Evolutionary conservation across 2,329 filamentous ascomycete genomes (phyloP), one percentile per base, ranked within the genome.

Genomic region (Aspergillus pseudoglaucus): DNA sequence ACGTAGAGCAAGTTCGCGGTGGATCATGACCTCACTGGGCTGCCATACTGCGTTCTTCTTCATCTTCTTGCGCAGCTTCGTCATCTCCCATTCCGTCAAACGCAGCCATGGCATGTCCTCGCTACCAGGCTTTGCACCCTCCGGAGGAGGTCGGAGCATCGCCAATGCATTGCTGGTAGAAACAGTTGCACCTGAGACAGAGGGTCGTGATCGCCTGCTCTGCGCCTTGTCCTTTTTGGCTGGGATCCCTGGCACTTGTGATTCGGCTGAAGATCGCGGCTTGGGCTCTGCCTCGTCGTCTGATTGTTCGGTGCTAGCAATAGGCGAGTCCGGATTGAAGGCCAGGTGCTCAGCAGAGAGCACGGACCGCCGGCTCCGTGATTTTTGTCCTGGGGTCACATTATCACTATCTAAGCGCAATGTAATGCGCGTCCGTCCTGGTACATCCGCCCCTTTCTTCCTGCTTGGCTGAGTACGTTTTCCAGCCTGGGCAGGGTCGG

Each of bases 11-110:
- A 85, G 71, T 63, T 84, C 80, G 27, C 81, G 77, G 48, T 79
- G 74, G 42, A 84, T 81, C 82, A 85, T 85, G 9, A 82, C 80
- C 51, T 81, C 79, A 53, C 80, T 84, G 1, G 82, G 82, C 40
- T 80, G 77, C 82, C 82, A 85, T n/a, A 82, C 76, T 5, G 81
- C 80, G 53, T 85, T 85, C 71, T 85, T 85, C 70, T 85, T 85
- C 82, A 85, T 85, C 55, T 80, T 77, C 64, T 84, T 84, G 45
- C 82, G 75, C 20, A 85, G 65, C 45, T 78, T 80, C 4, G 81
- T 82, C 80, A 85, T 82, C 59, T 85, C 82, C 69, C 77, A 85
- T 55, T 84, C 81, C 2, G 82, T 84, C 52, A 85, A 67, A 48
- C 80, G 79, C 57, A 81, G 71, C 82, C 82, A 85, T 2, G 82